Percentiles rank a stretch among this genome's conserved stretches.
These are phyloP conservation scores for Aspergillus neotritici DNA, from an alignment of 2,329 filamentous ascomycete species.

Conservation along the genomic window DNA sequence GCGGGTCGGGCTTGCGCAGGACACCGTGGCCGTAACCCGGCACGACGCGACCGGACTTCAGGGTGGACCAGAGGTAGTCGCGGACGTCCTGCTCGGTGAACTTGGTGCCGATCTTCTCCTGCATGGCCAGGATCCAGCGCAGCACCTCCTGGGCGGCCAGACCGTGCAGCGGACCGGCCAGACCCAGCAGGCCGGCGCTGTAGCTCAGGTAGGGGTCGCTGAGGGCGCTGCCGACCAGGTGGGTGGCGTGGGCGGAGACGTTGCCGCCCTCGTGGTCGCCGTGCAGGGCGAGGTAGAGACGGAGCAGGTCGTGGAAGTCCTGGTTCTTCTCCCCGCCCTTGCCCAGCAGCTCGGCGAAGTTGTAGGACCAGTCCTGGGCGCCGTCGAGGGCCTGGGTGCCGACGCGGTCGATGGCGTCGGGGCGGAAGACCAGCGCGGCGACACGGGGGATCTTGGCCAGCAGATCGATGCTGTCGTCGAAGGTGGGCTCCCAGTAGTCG, in stretches of 20 bases:
- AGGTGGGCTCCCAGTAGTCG: constrained; percentile 98
- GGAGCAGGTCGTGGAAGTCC: constrained; percentile 78
- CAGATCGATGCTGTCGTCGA: constrained; percentile 88
- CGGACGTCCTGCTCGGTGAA: constrained; percentile 79
- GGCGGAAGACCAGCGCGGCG: constrained; percentile 96
- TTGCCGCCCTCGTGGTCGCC: constrained; percentile 98
- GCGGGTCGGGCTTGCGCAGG: constrained; percentile 91
- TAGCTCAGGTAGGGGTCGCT: constrained; percentile 95
- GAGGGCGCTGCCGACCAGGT: constrained; percentile 89
- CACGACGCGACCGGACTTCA: constrained; percentile 89
- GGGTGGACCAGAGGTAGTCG: constrained; percentile 84
- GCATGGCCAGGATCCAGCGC: constrained; percentile 95
- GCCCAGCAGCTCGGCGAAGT: constrained; percentile 94
- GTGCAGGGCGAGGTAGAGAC: constrained; percentile 91
- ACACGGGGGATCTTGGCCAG: constrained; percentile 95
- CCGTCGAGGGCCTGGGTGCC: constrained; percentile 70
- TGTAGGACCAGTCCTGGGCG: constrained; percentile 95
- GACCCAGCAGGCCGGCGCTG: constrained; percentile 88
- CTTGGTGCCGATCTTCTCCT: constrained; percentile 70
- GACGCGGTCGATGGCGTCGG: constrained; percentile 65
- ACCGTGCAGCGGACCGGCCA: constrained; percentile 88
- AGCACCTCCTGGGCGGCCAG: constrained; percentile 95
- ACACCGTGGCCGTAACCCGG: constrained; percentile 95
- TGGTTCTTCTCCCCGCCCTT: constrained; percentile 75
- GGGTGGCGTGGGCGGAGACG: constrained; percentile 90